Percentiles rank a stretch among this genome's conserved stretches.
Evolutionary conservation across 2,329 filamentous ascomycete species (phyloP).

Genomic region (Curvularia sp.): DNA sequence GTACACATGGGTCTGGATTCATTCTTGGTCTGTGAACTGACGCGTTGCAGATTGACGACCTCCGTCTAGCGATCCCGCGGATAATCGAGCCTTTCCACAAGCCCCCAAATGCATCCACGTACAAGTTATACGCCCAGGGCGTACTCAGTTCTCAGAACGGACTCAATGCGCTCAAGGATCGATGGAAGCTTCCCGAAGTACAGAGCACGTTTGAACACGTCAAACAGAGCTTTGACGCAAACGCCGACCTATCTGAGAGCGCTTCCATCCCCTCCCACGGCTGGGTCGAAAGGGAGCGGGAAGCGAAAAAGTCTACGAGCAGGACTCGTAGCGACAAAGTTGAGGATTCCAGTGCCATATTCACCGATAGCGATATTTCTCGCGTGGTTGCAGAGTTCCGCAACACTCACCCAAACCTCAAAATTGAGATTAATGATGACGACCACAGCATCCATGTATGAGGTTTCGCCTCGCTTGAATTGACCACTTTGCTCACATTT

Average conservation of each 20-base stretch:
- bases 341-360: constrained; percentile 16
- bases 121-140: constrained; percentile 49
- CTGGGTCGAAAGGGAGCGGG: constrained; percentile 45
- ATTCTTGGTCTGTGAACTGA: constrained; percentile 8
- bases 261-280: constrained; percentile 47
- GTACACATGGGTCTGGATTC: constrained; percentile 29
- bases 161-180: constrained; percentile 47
- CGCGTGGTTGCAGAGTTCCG: constrained; percentile 36
- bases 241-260: constrained; percentile 49
- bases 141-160: constrained; percentile 46
- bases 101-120: constrained; percentile 42
- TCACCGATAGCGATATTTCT: constrained; percentile 33
- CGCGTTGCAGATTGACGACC: constrained; percentile 48
- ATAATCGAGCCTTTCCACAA: constrained; percentile 51
- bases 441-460: constrained; percentile 37
- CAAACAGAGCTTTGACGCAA: constrained; percentile 45
- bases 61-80: constrained; percentile 54
- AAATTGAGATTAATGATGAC: constrained; percentile 35
- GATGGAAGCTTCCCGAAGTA: constrained; percentile 49
- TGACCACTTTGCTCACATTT: constrained; percentile 11
- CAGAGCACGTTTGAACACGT: constrained; percentile 46
- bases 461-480: neutral
- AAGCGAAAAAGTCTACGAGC: constrained; percentile 27
- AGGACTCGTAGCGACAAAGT: constrained; percentile 13
- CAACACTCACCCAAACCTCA: constrained; percentile 37